phyloP scores from a whole-genome alignment of 495 filamentous ascomycete species.

The Letharia columbiana region DNA sequence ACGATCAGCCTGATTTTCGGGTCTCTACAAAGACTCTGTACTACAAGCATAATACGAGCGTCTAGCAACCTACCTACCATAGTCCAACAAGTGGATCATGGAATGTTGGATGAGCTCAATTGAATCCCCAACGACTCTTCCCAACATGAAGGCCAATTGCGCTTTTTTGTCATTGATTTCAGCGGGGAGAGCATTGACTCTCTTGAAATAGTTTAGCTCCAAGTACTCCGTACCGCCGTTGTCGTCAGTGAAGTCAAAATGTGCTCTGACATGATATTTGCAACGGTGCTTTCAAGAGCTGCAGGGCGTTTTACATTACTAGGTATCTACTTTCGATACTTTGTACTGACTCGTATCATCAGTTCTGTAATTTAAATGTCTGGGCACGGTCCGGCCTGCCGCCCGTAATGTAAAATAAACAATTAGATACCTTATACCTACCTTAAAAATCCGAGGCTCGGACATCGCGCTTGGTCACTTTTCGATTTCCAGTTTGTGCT shows the following conservation, averaged over 20 bases:
- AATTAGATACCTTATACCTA: no score
- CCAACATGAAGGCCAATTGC: neutral
- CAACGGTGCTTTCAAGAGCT: neutral
- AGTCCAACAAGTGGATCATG: neutral
- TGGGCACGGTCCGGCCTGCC: neutral
- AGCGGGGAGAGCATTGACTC: neutral
- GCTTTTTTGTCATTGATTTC: no score
- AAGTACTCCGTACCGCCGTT: neutral
- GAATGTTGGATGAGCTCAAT: neutral
- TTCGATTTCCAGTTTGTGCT: neutral
- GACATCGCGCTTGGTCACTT: no score
- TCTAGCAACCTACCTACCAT: neutral
- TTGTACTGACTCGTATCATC: neutral
- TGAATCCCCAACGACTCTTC: neutral
- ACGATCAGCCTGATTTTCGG: neutral
- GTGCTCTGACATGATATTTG: neutral
- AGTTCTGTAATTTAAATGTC: neutral
- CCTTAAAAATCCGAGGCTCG: no score
- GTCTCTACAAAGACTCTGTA: neutral
- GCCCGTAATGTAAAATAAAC: neutral
- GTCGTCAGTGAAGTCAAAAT: neutral
- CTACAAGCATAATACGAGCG: neutral
- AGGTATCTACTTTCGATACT: neutral
- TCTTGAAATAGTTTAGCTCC: neutral
- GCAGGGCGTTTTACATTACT: neutral